Base-by-base conservation (phyloP, 2,329 filamentous ascomycete genomes). In the Penicillium sp. region DNA sequence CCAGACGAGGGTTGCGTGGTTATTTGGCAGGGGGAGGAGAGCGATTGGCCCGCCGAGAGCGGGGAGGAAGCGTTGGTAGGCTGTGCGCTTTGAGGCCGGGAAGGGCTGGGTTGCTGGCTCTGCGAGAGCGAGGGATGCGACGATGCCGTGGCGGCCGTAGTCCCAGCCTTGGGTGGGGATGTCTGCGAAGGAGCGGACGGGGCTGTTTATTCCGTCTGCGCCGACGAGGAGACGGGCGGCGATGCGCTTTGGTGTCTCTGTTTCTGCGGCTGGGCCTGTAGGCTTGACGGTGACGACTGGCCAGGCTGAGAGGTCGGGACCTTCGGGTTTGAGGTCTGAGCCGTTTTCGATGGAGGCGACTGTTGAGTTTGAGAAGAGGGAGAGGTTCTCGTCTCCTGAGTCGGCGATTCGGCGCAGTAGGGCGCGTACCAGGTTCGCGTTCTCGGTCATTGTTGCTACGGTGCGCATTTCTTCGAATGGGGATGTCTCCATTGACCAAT, bases 391-490 rank as follows among this genome's bases (percentile, higher is more conserved):
- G 19, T 74, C 77, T 2, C 86, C 85, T 2, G 95, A 79, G 64
- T 89, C 84, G 10, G 88, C 81, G 37, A 97, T 82, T 15, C 89
- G 84, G 54, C 82, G 82, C 50, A 97, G 77, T 8, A 99, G 81
- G 0, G 86, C 91, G 0, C 88, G 88, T 2, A 91, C 92, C 35
- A 97, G 82, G 73, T 99, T 97, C 33, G 89, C 75, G 74, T 97
- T 99, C 80, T 99, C 95, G 42, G 88, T 90, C 93, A 99, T 99
- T 73, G 94, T 96, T 10, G 94, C 94, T 65, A 99, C 91, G 1
- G 86, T 89, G 60, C 81, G 78, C 64, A 75, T 59, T 63, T 84
- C 70, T 79, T 78, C 75, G 67, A 77, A 75, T 46, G 77, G 71
- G 48, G 75, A 72, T 23, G 68, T 75, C 55, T 81, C 79, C 38